Evolutionary conservation across 192 early-diverging fungal genomes (phyloP).

Genomic region (Backusella mclennaniae): DNA sequence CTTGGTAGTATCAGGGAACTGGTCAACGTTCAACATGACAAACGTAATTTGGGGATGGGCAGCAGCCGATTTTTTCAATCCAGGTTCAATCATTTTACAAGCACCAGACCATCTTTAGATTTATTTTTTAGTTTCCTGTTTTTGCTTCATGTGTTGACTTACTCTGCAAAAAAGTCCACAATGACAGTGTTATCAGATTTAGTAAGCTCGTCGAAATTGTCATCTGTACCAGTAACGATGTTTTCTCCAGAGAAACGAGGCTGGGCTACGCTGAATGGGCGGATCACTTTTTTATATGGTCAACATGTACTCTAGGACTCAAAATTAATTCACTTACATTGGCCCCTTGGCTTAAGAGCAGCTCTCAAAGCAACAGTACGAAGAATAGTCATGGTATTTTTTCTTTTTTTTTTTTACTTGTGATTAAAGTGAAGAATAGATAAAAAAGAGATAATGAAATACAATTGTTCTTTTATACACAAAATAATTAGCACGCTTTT

Average conservation of each 20-base stretch:
- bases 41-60: constrained; percentile 62
- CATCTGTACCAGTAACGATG: constrained; percentile 53
- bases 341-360: not conserved
- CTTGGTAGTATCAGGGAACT: constrained; percentile 50
- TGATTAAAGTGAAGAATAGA: too few species aligned
- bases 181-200: constrained; percentile 62
- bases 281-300: not conserved
- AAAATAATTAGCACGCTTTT: too few species aligned
- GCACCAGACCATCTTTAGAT: constrained; percentile 74
- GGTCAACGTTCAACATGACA: constrained; percentile 78
- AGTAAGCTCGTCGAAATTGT: constrained; percentile 54
- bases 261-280: constrained; percentile 17
- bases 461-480: too few species aligned
- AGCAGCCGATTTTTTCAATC: constrained; percentile 63
- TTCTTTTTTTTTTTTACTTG: too few species aligned
- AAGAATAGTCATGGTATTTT: constrained; percentile 14
- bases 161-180: constrained; percentile 82
- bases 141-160: constrained; percentile 11
- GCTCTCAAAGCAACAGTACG: constrained; percentile 11
- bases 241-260: constrained; percentile 37
- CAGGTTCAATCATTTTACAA: constrained; percentile 73
- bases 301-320: not conserved
- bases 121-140: not conserved
- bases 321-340: not conserved
- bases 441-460: too few species aligned